Evolutionary conservation across 2,329 filamentous ascomycete species (phyloP).

Genomic region (Penicillium sp.): DNA sequence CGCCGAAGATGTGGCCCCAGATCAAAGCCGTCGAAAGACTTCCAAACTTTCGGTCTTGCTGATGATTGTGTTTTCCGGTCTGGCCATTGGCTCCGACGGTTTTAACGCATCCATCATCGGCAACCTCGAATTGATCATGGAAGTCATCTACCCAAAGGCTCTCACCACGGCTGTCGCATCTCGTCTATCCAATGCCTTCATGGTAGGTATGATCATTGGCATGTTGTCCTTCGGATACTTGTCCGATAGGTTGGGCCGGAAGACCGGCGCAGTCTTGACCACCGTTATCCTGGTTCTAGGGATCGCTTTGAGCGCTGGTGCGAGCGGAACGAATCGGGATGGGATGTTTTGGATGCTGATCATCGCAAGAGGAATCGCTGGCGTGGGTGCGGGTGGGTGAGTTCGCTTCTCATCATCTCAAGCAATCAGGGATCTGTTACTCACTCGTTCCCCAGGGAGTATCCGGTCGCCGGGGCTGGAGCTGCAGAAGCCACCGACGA

Average conservation of each 20-base stretch:
- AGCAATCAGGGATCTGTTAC: too few relatives aligned
- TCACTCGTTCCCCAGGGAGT: too few relatives aligned
- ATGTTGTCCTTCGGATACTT: slow-evolving; percentile 48
- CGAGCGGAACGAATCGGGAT: slow-evolving; percentile 32
- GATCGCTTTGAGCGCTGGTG: slow-evolving; percentile 42
- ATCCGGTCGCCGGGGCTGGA: slow-evolving; percentile 45
- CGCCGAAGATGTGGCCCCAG: too few relatives aligned
- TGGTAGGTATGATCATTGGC: slow-evolving; percentile 51
- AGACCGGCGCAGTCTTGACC: slow-evolving; percentile 43
- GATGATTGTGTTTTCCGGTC: slow-evolving; percentile 30
- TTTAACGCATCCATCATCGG: slow-evolving; percentile 32
- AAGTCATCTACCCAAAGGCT: slow-evolving; percentile 16
- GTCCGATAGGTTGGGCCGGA: slow-evolving; percentile 44
- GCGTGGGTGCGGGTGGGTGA: slow-evolving; percentile 36
- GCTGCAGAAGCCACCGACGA: slow-evolving; percentile 48
- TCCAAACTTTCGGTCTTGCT: too few relatives aligned
- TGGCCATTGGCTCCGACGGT: slow-evolving; percentile 31
- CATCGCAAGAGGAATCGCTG: slow-evolving; percentile 39
- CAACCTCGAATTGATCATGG: slow-evolving; percentile 38
- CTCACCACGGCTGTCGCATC: slow-evolving; percentile 24
- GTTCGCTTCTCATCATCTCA: too few relatives aligned
- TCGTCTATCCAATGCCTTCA: slow-evolving; percentile 48
- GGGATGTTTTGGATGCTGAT: slow-evolving; percentile 35
- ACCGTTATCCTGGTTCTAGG: slow-evolving; percentile 43
- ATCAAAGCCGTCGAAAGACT: too few relatives aligned